phyloP scores from a whole-genome alignment of 208 protist genomes.

The Porcisia deanei region DNA sequence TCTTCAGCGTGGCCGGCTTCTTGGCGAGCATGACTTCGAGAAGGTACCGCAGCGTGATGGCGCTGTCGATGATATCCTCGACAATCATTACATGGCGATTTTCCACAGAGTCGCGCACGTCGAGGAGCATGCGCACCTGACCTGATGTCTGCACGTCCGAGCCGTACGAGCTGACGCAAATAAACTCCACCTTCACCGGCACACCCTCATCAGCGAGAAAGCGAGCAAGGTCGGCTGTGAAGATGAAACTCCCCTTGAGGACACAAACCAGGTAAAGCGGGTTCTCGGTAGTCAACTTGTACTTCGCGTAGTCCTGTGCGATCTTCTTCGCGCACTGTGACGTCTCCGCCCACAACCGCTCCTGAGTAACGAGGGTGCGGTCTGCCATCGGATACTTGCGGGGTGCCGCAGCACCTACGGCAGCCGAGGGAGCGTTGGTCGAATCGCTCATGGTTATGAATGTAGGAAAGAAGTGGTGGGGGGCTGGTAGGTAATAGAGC shows the following conservation, averaged over 20 bases:
- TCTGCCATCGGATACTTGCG: slow-evolving; percentile 64
- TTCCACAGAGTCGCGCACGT: slow-evolving; percentile 74
- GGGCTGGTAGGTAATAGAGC: not conserved
- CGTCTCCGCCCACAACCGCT: slow-evolving; percentile 54
- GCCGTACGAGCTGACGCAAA: slow-evolving; percentile 83
- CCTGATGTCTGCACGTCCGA: slow-evolving; percentile 47
- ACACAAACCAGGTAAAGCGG: slow-evolving; percentile 84
- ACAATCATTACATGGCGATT: slow-evolving; percentile 84
- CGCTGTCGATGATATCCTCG: slow-evolving; percentile 92
- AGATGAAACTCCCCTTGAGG: slow-evolving; percentile 85
- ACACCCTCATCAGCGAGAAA: slow-evolving; percentile 66
- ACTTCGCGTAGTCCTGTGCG: slow-evolving; percentile 65
- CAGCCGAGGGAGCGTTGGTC: not conserved
- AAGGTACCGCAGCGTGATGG: slow-evolving; percentile 81
- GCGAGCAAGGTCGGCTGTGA: slow-evolving; percentile 80
- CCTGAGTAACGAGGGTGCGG: slow-evolving; percentile 53
- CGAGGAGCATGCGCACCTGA: slow-evolving; percentile 85
- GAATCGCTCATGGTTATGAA: slow-evolving; percentile 13
- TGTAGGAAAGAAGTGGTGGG: slow-evolving; percentile 1
- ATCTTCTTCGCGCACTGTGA: slow-evolving; percentile 62
- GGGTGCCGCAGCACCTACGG: slow-evolving; percentile 6
- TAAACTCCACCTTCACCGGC: slow-evolving; percentile 83
- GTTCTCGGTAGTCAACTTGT: slow-evolving; percentile 46
- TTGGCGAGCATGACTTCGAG: slow-evolving; percentile 50
- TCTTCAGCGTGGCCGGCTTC: slow-evolving; percentile 78